These are phyloP conservation scores for Aspergillus fumigatiaffinis DNA, from an alignment of 2,329 filamentous ascomycete species.

Conservation along the genomic window DNA sequence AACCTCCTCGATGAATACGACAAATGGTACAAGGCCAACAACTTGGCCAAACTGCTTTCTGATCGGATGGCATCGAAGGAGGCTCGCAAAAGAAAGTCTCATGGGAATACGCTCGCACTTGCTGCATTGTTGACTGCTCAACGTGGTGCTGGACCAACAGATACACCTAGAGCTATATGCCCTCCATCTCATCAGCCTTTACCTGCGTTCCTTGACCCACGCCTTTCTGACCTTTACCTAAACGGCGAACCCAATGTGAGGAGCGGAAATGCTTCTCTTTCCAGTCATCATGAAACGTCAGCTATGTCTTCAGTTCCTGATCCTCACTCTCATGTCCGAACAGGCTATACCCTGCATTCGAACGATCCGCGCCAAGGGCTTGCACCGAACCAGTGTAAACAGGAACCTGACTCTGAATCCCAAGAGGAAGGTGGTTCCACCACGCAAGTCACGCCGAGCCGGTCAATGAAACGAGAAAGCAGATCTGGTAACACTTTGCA, in stretches of 20 bases:
- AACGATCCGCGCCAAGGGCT: constrained; percentile 2
- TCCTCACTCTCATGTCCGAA: not conserved
- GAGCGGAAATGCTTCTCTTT: not conserved
- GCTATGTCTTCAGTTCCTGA: not conserved
- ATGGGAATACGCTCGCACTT: constrained; percentile 9
- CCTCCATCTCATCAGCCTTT: constrained; percentile 4
- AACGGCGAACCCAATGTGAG: constrained; percentile 2
- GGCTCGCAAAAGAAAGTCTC: constrained; percentile 52
- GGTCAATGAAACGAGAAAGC: constrained; percentile 3
- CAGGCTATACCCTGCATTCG: not conserved
- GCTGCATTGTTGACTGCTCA: not conserved
- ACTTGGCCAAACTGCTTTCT: constrained; percentile 68
- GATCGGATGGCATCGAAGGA: constrained; percentile 76
- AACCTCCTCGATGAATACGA: constrained; percentile 65
- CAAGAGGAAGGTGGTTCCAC: constrained; percentile 12
- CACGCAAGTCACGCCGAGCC: constrained; percentile 11
- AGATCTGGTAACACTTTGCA: constrained; percentile 1
- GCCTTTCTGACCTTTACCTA: constrained; percentile 17
- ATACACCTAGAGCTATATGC: not conserved
- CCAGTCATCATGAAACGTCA: constrained; percentile 7
- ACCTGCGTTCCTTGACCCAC: constrained; percentile 27
- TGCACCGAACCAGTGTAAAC: constrained; percentile 12
- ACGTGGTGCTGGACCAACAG: constrained; percentile 1
- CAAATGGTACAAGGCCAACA: constrained; percentile 70
- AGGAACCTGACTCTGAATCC: constrained; percentile 9